These are phyloP conservation scores for Rachicladosporium sp. DNA, from an alignment of 2,329 filamentous ascomycete species.

Conservation along the genomic window DNA sequence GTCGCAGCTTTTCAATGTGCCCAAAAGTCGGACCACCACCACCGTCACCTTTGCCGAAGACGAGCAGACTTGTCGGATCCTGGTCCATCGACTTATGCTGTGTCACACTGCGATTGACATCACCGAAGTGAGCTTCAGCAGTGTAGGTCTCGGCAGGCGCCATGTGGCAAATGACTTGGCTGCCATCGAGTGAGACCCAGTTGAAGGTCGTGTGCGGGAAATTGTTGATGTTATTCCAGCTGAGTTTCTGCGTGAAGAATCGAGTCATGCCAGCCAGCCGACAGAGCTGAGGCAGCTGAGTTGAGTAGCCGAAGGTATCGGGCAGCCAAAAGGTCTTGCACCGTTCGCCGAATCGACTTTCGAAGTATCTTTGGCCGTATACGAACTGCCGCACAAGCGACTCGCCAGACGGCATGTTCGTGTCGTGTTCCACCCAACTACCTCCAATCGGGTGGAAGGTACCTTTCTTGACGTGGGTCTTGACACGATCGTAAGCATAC, in stretches of 20 bases:
- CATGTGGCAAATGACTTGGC: constrained; percentile 97
- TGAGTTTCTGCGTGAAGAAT: constrained; percentile 96
- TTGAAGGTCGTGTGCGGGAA: constrained; percentile 99
- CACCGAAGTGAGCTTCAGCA: constrained; percentile 84
- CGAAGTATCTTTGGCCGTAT: constrained; percentile 89
- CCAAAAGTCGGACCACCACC: constrained; percentile 90
- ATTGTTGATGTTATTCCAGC: constrained; percentile 99
- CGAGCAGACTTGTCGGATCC: constrained; percentile 77
- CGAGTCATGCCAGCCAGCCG: constrained; percentile 89
- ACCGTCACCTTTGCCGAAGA: constrained; percentile 94
- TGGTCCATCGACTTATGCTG: constrained; percentile 95
- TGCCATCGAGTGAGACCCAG: constrained; percentile 92
- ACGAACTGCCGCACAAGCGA: constrained; percentile 88
- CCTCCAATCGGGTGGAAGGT: constrained; percentile 91
- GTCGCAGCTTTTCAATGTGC: constrained; percentile 85
- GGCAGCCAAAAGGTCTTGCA: constrained; percentile 94
- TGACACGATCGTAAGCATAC: constrained; percentile 77
- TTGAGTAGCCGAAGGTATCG: constrained; percentile 95
- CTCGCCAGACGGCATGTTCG: constrained; percentile 91
- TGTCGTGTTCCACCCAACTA: constrained; percentile 98
- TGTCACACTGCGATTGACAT: constrained; percentile 75
- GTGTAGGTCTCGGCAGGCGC: constrained; percentile 92
- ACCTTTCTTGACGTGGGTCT: constrained; percentile 77
- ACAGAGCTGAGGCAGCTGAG: constrained; percentile 86
- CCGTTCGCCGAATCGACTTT: constrained; percentile 79